These are phyloP conservation scores for Eleusine coracana DNA, from an alignment of 176 grass and related monocot species.

Conservation along the genomic window DNA sequence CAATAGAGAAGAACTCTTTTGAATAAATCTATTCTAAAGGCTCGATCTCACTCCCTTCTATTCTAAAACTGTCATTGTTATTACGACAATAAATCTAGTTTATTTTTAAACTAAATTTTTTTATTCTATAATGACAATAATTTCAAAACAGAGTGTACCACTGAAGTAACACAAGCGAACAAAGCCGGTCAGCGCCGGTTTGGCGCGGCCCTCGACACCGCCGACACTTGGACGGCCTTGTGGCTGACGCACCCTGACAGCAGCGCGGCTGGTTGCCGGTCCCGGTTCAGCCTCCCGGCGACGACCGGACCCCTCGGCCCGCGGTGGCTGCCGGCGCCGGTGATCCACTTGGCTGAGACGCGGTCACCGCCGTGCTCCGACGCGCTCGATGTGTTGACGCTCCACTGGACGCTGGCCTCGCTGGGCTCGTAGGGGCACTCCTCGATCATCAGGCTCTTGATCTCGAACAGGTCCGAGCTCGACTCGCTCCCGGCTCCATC, in stretches of 20 bases:
- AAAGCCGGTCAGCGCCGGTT: no score
- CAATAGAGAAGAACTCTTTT: no score
- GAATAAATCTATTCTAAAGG: no score
- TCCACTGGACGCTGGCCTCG: slow-evolving; percentile 90
- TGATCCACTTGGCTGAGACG: background rate
- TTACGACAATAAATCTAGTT: no score
- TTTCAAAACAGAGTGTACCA: no score
- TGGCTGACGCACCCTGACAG: slow-evolving; percentile 75
- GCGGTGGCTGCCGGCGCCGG: background rate
- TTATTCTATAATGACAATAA: no score
- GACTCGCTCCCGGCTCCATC: slow-evolving; percentile 64
- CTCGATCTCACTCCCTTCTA: no score
- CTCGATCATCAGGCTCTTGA: slow-evolving; percentile 73
- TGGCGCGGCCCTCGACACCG: background rate
- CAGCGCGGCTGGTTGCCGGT: slow-evolving; percentile 44
- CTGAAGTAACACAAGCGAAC: no score
- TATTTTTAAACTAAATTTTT: no score
- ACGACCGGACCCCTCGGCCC: background rate
- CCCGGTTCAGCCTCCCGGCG: slow-evolving; percentile 6
- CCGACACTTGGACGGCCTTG: slow-evolving; percentile 59
- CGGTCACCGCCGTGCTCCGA: slow-evolving; percentile 38
- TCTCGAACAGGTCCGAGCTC: slow-evolving; percentile 98
- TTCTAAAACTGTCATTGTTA: no score
- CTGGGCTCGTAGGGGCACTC: slow-evolving; percentile 75
- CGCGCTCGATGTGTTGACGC: slow-evolving; percentile 67